Evolutionary conservation across 331 rosid genomes (phyloP).

Genomic region (Malus hybrid): DNA sequence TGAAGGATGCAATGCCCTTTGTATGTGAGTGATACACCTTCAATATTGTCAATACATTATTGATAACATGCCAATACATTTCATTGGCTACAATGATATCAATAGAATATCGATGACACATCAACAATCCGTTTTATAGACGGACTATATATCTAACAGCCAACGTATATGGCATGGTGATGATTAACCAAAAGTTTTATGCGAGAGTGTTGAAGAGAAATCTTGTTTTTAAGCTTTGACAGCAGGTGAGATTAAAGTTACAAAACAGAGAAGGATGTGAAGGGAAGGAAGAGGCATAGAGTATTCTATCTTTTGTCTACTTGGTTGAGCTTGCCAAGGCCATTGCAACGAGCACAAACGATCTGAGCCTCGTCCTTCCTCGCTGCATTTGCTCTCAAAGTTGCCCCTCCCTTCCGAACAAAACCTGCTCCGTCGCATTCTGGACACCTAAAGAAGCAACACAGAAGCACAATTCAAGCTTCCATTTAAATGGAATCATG

Average conservation of each 20-base stretch:
- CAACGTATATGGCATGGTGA: background rate
- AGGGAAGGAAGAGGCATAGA: background rate
- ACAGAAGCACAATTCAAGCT: background rate
- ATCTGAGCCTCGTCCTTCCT: conserved; percentile 79
- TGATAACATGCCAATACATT: background rate
- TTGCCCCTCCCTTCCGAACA: conserved; percentile 41
- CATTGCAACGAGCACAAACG: conserved; percentile 79
- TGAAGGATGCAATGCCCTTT: background rate
- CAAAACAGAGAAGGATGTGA: background rate
- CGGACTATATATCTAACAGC: background rate
- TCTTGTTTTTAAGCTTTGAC: background rate
- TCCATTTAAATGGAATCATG: background rate
- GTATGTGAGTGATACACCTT: too few relatives aligned
- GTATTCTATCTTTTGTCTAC: conserved; percentile 41
- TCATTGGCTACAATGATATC: background rate
- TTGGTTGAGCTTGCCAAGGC: conserved; percentile 98
- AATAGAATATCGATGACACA: background rate
- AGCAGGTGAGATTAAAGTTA: background rate
- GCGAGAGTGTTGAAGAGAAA: background rate
- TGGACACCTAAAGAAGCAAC: conserved; percentile 52
- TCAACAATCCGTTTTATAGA: background rate
- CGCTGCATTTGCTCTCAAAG: conserved; percentile 87
- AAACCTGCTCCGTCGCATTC: conserved; percentile 98
- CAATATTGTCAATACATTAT: background rate
- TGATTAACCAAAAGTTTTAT: background rate